A percentile compares a stretch with the other conserved stretches of the same genome.
Evolutionary conservation across 768 basidiomycete genomes (phyloP).

Genomic region (Russula virescens): DNA sequence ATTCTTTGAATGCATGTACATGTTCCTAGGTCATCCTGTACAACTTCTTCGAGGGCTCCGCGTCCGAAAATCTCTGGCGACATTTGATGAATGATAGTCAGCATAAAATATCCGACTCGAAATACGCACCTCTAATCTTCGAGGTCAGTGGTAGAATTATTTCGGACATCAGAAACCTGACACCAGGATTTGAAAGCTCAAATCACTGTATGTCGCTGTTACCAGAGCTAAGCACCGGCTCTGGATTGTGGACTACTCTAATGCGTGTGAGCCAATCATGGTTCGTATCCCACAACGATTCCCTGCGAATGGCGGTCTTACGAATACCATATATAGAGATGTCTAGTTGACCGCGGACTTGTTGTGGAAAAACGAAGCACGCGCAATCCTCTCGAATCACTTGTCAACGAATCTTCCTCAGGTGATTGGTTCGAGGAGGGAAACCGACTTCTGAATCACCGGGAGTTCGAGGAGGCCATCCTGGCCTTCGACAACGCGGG

Average conservation of each 20-base stretch:
- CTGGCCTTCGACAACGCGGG: conserved; percentile 13
- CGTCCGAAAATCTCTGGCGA: conserved; percentile 29
- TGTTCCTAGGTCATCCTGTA: conserved; percentile 56
- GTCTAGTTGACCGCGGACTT: not conserved
- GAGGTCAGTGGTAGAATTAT: not conserved
- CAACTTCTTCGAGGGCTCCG: conserved; percentile 69
- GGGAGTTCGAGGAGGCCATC: conserved; percentile 13
- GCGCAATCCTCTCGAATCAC: not conserved
- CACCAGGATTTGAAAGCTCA: conserved; percentile 39
- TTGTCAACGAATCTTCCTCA: not conserved
- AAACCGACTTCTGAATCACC: not conserved
- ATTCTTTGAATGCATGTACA: not conserved
- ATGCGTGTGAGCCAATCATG: conserved; percentile 37
- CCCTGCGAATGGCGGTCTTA: not conserved
- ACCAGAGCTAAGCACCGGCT: conserved; percentile 64
- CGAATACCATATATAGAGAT: not conserved
- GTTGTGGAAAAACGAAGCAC: not conserved
- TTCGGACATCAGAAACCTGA: not conserved
- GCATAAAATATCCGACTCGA: not conserved
- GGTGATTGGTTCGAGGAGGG: conserved; percentile 16
- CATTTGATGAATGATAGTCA: not conserved
- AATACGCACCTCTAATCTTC: conserved; percentile 1
- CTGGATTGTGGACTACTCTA: conserved; percentile 63
- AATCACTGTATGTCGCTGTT: conserved; percentile 64
- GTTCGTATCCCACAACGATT: conserved; percentile 36